Base-by-base conservation (phyloP, 2,329 filamentous ascomycete genomes). In the Periconia macrospinosa region DNA sequence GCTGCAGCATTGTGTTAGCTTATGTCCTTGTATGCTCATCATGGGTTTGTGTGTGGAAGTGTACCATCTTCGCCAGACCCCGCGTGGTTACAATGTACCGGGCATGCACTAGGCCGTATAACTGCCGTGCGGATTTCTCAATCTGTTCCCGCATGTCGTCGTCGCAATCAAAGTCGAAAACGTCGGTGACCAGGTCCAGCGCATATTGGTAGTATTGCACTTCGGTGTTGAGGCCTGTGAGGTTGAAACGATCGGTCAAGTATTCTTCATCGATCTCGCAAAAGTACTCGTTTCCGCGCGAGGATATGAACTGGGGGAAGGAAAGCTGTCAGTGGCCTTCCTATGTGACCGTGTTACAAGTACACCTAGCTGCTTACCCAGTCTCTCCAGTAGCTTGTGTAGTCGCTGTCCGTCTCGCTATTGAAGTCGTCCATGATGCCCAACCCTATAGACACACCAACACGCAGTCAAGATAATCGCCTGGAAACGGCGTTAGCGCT, bases 251-350 rank as follows among this genome's bases (percentile, higher is more conserved):
- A 75, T 99, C 94, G 48, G 92, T 97, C 45, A 99, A 83, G 76
- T 99, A 99, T 69, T 99, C 94, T 75, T 99, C 94, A 76, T 99
- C 94, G 68, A 99, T 97, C 74, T 99, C 94, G 84, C 94, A 99
- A 70, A 97, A 99, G 78, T 99, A 99, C 75, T 99, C 94, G 77
- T 99, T 97, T 61, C 94, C 94, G 52, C 94, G 86, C 6, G 92
- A 96, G 5, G 93, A 97, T 68, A 97, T 97, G 75, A 99, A 99
- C 94, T 99, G 54, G 3, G n/a, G 33, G 33, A 27, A 8, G 23
- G 23, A 8, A 27, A 27, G 8, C 8, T 27, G 23, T 27, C 23
- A 42, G 17, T 11, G 41, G n/a, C 7, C 10, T 11, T 27, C 23
- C 55, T 50, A 7, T 11, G 41, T 37, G 53, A 62, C 41, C 23